Evolutionary conservation across 345 rosid species (phyloP).

Genomic region (Atalantia buxifolia): DNA sequence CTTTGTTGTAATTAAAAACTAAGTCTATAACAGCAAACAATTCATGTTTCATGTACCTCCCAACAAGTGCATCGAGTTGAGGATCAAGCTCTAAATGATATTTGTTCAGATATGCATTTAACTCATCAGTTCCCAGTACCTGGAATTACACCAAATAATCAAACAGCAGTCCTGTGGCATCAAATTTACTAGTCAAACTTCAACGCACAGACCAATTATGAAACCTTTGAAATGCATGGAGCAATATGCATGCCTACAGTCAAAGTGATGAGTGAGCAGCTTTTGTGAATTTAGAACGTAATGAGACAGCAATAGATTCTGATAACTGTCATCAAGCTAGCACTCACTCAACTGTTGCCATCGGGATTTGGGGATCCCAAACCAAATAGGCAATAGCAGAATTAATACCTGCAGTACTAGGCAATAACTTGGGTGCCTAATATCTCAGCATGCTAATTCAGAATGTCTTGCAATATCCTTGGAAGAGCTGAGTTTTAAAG

Average conservation of each 20-base stretch:
- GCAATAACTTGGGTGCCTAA: neutral
- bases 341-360: neutral
- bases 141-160: constrained; percentile 28
- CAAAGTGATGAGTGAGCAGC: neutral
- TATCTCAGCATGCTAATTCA: neutral
- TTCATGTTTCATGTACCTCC: constrained; percentile 49
- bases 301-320: neutral
- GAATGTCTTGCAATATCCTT: neutral
- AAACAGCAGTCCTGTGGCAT: constrained; percentile 12
- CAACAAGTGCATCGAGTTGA: constrained; percentile 90
- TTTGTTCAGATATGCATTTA: constrained; percentile 83
- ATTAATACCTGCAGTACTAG: neutral
- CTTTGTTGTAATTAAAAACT: neutral
- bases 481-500: neutral
- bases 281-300: neutral
- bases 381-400: neutral
- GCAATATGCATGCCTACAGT: neutral
- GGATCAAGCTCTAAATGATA: constrained; percentile 91
- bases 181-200: neutral
- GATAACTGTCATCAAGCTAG: neutral
- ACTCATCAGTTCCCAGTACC: constrained; percentile 94
- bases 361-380: too few species aligned
- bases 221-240: neutral
- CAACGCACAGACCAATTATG: neutral
- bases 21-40: neutral